Evolutionary conservation across 2,329 filamentous ascomycete genomes (phyloP).

Genomic region (Penicillium sp.): DNA sequence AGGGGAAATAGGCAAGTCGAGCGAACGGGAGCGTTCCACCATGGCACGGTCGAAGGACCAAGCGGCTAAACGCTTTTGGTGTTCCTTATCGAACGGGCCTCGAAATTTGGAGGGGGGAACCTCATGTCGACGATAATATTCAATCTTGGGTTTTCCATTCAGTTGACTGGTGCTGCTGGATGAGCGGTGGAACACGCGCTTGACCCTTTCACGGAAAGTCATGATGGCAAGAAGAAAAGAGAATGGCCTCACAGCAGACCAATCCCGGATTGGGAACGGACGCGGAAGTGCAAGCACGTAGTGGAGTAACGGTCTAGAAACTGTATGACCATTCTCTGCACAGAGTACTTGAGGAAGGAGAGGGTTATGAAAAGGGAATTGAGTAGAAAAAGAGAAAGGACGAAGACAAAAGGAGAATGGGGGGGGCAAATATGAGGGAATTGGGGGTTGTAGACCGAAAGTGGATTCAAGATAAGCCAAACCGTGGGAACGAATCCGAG

Average conservation of each 20-base stretch:
- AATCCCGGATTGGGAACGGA: constrained; percentile 32
- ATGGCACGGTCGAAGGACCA: constrained; percentile 45
- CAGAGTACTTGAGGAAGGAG: constrained; percentile 1
- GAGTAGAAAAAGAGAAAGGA: constrained; percentile 7
- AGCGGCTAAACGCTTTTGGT: constrained; percentile 44
- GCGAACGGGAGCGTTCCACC: constrained; percentile 35
- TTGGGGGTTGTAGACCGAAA: constrained; percentile 1
- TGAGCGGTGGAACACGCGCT: constrained; percentile 35
- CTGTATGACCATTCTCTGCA: constrained; percentile 26
- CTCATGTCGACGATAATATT: constrained; percentile 51
- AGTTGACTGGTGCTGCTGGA: constrained; percentile 19
- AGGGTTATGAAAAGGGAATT: background rate
- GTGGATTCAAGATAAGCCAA: constrained; percentile 13
- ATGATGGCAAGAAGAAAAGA: constrained; percentile 20
- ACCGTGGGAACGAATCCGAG: constrained; percentile 7
- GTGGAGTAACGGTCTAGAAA: constrained; percentile 16
- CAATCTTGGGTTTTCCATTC: constrained; percentile 41
- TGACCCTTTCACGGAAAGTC: constrained; percentile 41
- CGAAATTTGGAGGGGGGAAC: constrained; percentile 51
- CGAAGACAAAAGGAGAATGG: background rate
- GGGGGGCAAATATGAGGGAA: constrained; percentile 4
- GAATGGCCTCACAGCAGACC: constrained; percentile 19
- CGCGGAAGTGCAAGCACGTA: constrained; percentile 37
- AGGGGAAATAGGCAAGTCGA: constrained; percentile 41
- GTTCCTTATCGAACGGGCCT: constrained; percentile 48